A percentile compares a stretch with the other conserved stretches of the same genome.
These are phyloP conservation scores for Arthrinium phaeospermum DNA, from an alignment of 2,329 filamentous ascomycete species.

Conservation along the genomic window DNA sequence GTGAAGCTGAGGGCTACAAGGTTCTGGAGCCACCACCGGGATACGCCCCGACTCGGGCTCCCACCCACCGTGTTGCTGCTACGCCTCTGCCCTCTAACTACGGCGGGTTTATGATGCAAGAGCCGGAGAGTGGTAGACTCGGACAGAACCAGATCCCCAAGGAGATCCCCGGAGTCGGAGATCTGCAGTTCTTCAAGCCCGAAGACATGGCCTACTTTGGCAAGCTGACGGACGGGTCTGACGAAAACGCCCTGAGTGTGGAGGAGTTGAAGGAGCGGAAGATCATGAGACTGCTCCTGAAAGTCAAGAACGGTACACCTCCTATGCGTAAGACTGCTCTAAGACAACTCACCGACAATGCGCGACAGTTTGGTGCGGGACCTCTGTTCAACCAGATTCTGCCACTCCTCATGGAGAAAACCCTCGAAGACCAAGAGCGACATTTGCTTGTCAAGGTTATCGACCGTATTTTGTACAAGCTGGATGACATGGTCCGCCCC, in stretches of 20 bases:
- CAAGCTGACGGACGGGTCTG: constrained; percentile 91
- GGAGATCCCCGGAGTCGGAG: constrained; percentile 94
- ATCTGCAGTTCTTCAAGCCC: constrained; percentile 96
- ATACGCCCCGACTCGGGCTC: constrained; percentile 82
- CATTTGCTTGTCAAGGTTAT: constrained; percentile 99
- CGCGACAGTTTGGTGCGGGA: constrained; percentile 91
- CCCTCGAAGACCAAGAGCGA: constrained; percentile 94
- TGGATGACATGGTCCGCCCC: constrained; percentile 93
- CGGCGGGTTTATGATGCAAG: constrained; percentile 93
- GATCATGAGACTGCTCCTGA: constrained; percentile 94
- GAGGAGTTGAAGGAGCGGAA: constrained; percentile 98
- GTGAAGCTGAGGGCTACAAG: constrained; percentile 89
- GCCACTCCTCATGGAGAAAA: constrained; percentile 97
- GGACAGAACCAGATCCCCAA: constrained; percentile 91
- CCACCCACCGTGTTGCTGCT: constrained; percentile 75
- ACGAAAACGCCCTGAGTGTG: constrained; percentile 89
- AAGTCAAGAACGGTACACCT: constrained; percentile 98
- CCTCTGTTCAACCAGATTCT: constrained; percentile 97
- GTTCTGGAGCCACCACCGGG: constrained; percentile 88
- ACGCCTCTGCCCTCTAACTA: constrained; percentile 74
- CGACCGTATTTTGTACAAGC: constrained; percentile 96
- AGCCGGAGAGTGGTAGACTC: constrained; percentile 81
- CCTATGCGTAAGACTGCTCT: constrained; percentile 98
- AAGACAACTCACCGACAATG: constrained; percentile 96
- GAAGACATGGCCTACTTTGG: constrained; percentile 99